Evolutionary conservation across 805 yeast genomes (phyloP), one percentile per base, ranked within the genome.

Genomic region (Lipomyces starkeyi): DNA sequence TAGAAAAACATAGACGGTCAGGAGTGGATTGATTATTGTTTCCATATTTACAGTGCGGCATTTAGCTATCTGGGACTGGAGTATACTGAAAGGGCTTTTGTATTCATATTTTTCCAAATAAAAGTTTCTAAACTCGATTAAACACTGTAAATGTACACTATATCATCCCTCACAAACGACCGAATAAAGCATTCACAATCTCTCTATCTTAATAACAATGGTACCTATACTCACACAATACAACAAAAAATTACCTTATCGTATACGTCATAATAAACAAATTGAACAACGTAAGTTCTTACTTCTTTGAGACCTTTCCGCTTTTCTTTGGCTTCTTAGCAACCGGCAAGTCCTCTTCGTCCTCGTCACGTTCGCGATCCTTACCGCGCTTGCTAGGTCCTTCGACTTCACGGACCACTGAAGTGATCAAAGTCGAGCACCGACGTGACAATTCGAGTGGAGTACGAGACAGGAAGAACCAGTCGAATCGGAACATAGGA

Each of bases 401-500:
- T 68, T 86, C 89, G 63, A 82, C 80, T 76, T 95, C 99, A 73
- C 87, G 88, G 64, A 88, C 85, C 56, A 95, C 83, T 71, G 93
- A 87, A 1, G 88, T 86, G 63, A 95, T 80, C 73, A 95, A 81
- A 1, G 97, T 90, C 63, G 86, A 85, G 73, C 97, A 89, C 73
- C 99, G 84, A 79, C 98, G 85, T 6, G 89, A 84, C 52, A 95
- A 80, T 78, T 95, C 99, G 2, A 86, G 81, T 0, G 91, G 83
- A 4, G 90, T 87, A 74, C 97, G 84, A 64, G 93, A 88, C 72
- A 91, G 90, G 75, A 95, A 85, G 80, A 91, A 93, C 82, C 91
- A 93, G 78, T 95, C 97, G 76, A 91, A 89, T 72, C 92, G 86
- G 80, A 94, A 93, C 75, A 91, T 79, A 3, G 94, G 91, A 13